A percentile compares a stretch with the other conserved stretches of the same genome.
Evolutionary conservation across 2,329 filamentous ascomycete genomes (phyloP).

Genomic region (Curvularia eragrostidis): DNA sequence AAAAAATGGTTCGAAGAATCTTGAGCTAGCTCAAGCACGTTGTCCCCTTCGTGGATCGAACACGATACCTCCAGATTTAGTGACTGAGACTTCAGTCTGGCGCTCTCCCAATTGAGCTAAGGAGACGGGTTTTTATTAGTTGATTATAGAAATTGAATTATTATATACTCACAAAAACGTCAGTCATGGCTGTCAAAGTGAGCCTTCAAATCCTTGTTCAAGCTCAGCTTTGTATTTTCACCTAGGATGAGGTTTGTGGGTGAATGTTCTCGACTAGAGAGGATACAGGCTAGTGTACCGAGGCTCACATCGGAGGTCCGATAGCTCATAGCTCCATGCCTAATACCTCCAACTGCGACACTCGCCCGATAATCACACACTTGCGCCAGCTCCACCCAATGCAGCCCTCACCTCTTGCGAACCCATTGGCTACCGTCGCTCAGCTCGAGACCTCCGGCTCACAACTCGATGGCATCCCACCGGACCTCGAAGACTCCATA

Average conservation of each 20-base stretch:
- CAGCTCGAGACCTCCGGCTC: conserved; percentile 68
- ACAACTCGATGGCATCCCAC: conserved; percentile 65
- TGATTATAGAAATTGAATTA: not conserved
- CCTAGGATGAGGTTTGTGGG: not conserved
- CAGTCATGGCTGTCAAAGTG: too few relatives aligned
- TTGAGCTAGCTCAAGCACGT: conserved; percentile 21
- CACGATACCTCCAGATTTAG: conserved; percentile 27
- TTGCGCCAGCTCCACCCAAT: conserved; percentile 17
- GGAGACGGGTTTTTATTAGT: conserved; percentile 21
- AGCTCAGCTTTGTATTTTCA: not conserved
- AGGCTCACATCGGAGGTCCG: conserved; percentile 1
- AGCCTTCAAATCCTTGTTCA: too few relatives aligned
- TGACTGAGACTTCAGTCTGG: conserved; percentile 30
- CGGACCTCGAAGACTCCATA: conserved; percentile 73
- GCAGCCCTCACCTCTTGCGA: conserved; percentile 59
- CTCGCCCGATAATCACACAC: not conserved
- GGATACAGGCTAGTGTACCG: conserved; percentile 10
- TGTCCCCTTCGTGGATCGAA: conserved; percentile 28
- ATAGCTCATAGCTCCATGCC: conserved; percentile 13
- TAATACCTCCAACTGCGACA: conserved; percentile 12
- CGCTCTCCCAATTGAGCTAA: conserved; percentile 32
- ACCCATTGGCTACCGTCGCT: conserved; percentile 73
- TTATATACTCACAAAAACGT: too few relatives aligned
- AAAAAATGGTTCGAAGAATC: conserved; percentile 25
- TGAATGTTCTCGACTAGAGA: conserved; percentile 8